Base-by-base conservation (phyloP, 345 rosid species). In the Boechera stricta region DNA sequence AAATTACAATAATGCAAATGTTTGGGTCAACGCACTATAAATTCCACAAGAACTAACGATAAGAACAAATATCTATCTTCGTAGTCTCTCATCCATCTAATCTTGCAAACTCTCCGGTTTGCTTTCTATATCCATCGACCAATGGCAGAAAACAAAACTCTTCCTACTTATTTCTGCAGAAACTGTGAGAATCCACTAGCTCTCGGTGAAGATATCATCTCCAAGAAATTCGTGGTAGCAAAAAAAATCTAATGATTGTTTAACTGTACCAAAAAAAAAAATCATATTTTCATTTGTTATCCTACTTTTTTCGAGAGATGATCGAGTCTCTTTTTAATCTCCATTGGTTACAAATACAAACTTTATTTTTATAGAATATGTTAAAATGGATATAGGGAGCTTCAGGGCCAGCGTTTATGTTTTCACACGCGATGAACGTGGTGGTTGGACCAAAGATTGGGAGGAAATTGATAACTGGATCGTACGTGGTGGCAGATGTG, bases 401-500 rank as follows among this genome's bases (percentile, higher is more conserved):
- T 80, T 81, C 81, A 66, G 94, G 97, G 28, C 86, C 90, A 65
- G 94, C 92, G 65, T 91, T 88, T 83, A 88, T 91, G 67, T 89
- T 91, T 78, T 82, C 94, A 63, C 92, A 84, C 57, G 92, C 94
- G 8, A 86, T 86, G 97, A 91, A 89, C 80, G 60, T 89, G 26
- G 75, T 67, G 64, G 82, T 79, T n/a, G 97, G 97, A 61, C 90
- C 86, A 31, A 89, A 85, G 81, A 90, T 86, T 73, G 92, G 87
- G 75, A 82, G 97, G 81, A 81, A 82, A 49, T 73, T 91, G 52
- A 15, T 86, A 64, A 88, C 97, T 0, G 94, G 97, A 41, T 90
- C 90, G 69, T 93, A 89, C 83, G 86, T 93, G 0, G 97, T 91
- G 67, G 92, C 92, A 11, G 97, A 89, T 77, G 80, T 89, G 66